These are phyloP conservation scores for Russula earlei DNA, from an alignment of 768 basidiomycete species.

Conservation along the genomic window DNA sequence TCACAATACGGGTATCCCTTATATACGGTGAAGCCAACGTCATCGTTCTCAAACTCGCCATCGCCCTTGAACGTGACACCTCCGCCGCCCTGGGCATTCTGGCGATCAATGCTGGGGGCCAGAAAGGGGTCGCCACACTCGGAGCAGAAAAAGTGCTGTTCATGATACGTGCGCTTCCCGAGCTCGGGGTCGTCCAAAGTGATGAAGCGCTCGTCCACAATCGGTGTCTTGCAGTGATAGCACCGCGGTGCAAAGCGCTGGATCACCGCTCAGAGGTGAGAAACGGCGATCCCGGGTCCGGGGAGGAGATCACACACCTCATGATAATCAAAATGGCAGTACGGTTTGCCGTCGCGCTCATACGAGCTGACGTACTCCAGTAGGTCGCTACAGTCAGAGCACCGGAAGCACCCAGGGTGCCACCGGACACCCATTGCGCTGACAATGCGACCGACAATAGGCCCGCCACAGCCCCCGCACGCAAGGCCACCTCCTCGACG, in stretches of 20 bases:
- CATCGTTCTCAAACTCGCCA: constrained; percentile 58
- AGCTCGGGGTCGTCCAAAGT: constrained; percentile 84
- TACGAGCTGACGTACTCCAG: constrained; percentile 92
- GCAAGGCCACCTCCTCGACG: constrained; percentile 38
- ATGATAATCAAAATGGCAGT: constrained; percentile 94
- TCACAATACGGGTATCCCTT: constrained; percentile 93
- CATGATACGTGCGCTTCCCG: constrained; percentile 79
- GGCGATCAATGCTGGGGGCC: constrained; percentile 34
- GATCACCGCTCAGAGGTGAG: background rate
- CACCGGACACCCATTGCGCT: constrained; percentile 84
- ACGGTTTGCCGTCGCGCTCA: constrained; percentile 78
- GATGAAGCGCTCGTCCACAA: constrained; percentile 94
- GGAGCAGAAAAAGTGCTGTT: constrained; percentile 96
- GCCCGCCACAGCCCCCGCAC: constrained; percentile 70
- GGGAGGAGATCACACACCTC: constrained; percentile 49
- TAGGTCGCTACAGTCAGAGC: constrained; percentile 64
- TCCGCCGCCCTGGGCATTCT: constrained; percentile 26
- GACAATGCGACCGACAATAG: constrained; percentile 82
- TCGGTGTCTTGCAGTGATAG: constrained; percentile 89
- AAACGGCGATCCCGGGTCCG: background rate
- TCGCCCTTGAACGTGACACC: constrained; percentile 55
- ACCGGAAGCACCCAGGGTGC: constrained; percentile 90
- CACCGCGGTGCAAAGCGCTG: constrained; percentile 89
- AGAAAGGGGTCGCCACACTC: constrained; percentile 98
- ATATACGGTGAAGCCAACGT: constrained; percentile 84